Percentiles rank a stretch among this genome's conserved stretches.
Conservation (phyloP, 257 asterid species). For the Misopates orontium region DNA sequence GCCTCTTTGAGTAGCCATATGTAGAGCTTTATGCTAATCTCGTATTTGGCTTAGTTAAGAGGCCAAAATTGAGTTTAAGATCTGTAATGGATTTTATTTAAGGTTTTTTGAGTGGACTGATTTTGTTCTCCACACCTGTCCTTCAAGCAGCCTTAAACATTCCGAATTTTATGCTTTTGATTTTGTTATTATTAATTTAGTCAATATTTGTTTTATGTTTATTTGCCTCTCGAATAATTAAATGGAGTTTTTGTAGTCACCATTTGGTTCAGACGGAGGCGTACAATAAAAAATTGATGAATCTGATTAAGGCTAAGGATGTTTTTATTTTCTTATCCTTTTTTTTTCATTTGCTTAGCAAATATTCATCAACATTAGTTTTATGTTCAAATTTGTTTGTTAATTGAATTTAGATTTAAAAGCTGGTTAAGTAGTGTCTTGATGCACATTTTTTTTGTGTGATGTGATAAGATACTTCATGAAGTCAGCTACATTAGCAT, state of each 20-base stretch:
- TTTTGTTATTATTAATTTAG: too few species aligned
- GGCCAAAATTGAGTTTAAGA: slow-evolving; percentile 30
- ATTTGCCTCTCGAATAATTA: slow-evolving; percentile 38
- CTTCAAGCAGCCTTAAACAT: slow-evolving; percentile 26
- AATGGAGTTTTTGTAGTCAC: slow-evolving; percentile 6
- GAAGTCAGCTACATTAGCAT: slow-evolving; percentile 27
- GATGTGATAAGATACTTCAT: slow-evolving; percentile 35
- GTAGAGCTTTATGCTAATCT: slow-evolving; percentile 26
- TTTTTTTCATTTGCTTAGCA: slow-evolving; percentile 22
- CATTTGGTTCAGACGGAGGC: slow-evolving; percentile 52
- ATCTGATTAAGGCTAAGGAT: slow-evolving; percentile 12
- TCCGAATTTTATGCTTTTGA: neutral
- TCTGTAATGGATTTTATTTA: neutral
- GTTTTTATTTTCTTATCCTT: neutral
- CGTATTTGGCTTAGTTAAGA: slow-evolving; percentile 44
- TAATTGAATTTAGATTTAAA: neutral
- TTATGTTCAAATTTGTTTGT: too few species aligned
- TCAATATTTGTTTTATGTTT: neutral
- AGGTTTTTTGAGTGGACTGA: slow-evolving; percentile 25
- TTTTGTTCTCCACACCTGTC: slow-evolving; percentile 20
- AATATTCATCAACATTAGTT: neutral
- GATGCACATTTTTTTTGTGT: slow-evolving; percentile 14
- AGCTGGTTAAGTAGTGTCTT: slow-evolving; percentile 35
- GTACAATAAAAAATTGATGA: slow-evolving; percentile 13
- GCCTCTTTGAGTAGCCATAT: slow-evolving; percentile 49